These are phyloP conservation scores for Stygiomarasmius scandens DNA, from an alignment of 1,284 basidiomycete genomes.

Conservation along the genomic window DNA sequence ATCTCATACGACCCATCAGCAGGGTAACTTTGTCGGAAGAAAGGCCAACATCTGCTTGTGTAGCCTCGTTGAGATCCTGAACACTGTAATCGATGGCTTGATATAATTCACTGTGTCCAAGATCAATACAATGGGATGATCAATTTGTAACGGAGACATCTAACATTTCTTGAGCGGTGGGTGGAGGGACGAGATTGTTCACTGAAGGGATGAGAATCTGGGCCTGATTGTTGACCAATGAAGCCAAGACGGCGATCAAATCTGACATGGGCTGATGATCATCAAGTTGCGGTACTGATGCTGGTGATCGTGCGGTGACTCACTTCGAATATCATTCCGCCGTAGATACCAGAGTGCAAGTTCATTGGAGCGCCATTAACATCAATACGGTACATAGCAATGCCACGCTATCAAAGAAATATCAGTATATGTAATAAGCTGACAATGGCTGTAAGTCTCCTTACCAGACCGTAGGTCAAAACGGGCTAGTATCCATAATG, in stretches of 20 bases:
- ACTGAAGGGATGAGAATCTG: constrained; percentile 80
- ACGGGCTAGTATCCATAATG: no score
- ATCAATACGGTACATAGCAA: constrained; percentile 76
- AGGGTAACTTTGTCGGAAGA: no score
- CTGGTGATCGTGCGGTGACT: no score
- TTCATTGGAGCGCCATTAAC: constrained; percentile 76
- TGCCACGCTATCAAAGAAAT: constrained; percentile 69
- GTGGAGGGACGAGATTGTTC: constrained; percentile 70
- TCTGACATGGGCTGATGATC: constrained; percentile 59
- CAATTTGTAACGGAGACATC: constrained; percentile 7
- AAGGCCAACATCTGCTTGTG: no score
- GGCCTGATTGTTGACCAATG: constrained; percentile 74
- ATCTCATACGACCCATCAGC: no score
- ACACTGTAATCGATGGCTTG: no score
- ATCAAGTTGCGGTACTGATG: no score
- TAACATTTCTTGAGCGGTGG: constrained; percentile 67
- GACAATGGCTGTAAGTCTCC: no score
- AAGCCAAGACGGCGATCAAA: constrained; percentile 65
- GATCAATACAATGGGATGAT: no score
- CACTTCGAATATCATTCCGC: constrained; percentile 63
- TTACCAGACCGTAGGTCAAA: no score
- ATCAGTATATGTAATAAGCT: constrained; percentile 21
- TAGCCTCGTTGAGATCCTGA: no score
- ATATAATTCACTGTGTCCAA: no score
- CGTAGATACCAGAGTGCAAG: constrained; percentile 79